Percentiles rank a stretch among this genome's conserved stretches.
These are phyloP conservation scores for Pseudonitzschia delicatissima DNA, from an alignment of 108 stramenopile species.

Conservation along the genomic window DNA sequence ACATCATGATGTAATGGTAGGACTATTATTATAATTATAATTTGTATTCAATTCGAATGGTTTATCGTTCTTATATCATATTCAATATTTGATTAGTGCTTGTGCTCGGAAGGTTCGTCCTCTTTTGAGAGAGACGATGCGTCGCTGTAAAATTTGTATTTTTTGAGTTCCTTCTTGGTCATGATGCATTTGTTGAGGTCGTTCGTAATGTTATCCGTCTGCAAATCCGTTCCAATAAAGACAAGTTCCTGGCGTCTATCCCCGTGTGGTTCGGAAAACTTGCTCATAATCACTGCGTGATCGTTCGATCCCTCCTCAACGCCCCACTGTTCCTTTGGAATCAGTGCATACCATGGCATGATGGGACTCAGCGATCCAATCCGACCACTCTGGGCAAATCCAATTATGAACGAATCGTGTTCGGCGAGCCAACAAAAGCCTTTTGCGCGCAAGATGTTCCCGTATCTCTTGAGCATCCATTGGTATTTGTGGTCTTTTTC, in stretches of 20 bases:
- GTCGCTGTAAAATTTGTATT: too few species aligned
- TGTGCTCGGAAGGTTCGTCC: too few species aligned
- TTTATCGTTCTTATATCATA: too few species aligned
- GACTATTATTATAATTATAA: too few species aligned
- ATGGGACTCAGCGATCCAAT: slow-evolving; percentile 33
- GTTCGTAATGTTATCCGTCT: slow-evolving; percentile 36
- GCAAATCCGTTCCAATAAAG: slow-evolving; percentile 57
- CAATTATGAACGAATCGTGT: slow-evolving; percentile 43
- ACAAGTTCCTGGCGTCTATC: slow-evolving; percentile 89
- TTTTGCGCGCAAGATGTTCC: slow-evolving; percentile 75
- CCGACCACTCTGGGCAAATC: slow-evolving; percentile 50
- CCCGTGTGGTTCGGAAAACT: slow-evolving; percentile 27
- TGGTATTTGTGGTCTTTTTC: too few species aligned
- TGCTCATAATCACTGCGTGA: slow-evolving; percentile 5
- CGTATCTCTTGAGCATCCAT: slow-evolving; percentile 26
- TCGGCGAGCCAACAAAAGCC: slow-evolving; percentile 90
- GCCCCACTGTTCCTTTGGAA: slow-evolving; percentile 40
- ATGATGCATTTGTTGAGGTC: slow-evolving; percentile 64
- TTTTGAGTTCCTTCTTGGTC: slow-evolving; percentile 40
- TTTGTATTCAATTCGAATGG: too few species aligned
- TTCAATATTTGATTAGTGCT: too few species aligned
- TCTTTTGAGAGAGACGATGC: too few species aligned
- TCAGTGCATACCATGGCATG: slow-evolving; percentile 47
- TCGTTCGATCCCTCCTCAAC: background rate
- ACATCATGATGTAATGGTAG: too few species aligned